Evolutionary conservation across 768 basidiomycete genomes (phyloP).

Genomic region (Serendipita indica): DNA sequence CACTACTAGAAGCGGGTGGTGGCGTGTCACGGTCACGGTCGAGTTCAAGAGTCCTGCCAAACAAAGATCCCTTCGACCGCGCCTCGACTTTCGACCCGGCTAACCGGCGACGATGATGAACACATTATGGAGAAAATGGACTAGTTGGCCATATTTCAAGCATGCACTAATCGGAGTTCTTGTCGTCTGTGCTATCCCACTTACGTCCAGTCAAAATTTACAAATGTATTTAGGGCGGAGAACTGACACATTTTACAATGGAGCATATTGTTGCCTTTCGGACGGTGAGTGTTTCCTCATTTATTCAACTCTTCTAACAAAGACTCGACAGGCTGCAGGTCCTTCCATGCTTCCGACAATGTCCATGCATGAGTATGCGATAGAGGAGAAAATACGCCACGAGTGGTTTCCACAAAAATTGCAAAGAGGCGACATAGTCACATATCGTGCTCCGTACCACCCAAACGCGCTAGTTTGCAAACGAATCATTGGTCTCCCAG

Average conservation of each 20-base stretch:
- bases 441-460: conserved; percentile 52
- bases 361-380: conserved; percentile 27
- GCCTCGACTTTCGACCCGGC: too few relatives aligned
- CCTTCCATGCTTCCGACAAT: conserved; percentile 76
- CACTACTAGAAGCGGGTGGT: too few relatives aligned
- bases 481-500: conserved; percentile 77
- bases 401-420: conserved; percentile 21
- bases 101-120: too few relatives aligned
- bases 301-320: background rate
- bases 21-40: too few relatives aligned
- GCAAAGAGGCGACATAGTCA: conserved; percentile 62
- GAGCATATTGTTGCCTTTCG: conserved; percentile 46
- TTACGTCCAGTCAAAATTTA: too few relatives aligned
- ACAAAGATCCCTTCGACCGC: too few relatives aligned
- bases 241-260: conserved; percentile 39
- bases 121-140: too few relatives aligned
- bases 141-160: too few relatives aligned
- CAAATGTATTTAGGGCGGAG: too few relatives aligned
- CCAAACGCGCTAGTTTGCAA: conserved; percentile 66
- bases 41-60: too few relatives aligned
- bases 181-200: too few relatives aligned
- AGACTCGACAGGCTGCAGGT: conserved; percentile 39
- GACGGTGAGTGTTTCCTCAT: conserved; percentile 26
- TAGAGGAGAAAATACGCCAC: background rate
- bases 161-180: too few relatives aligned